Evolutionary conservation across 108 stramenopile species (phyloP).

Genomic region (Schizochytrium sp.): DNA sequence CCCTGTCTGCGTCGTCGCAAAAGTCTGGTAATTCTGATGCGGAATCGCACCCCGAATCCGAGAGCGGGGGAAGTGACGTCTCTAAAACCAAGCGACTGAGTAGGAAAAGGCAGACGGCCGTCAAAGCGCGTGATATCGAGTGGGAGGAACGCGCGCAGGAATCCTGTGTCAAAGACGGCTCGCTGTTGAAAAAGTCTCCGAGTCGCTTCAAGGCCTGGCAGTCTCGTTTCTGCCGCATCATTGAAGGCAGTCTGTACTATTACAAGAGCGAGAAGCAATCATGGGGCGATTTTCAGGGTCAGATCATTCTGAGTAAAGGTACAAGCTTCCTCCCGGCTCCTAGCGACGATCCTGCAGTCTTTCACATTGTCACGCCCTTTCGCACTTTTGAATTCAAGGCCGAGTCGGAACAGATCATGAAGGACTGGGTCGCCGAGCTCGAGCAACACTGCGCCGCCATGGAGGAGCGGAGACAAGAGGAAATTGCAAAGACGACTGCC

Average conservation of each 20-base stretch:
- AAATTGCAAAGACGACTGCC: neutral
- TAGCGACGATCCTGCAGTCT: neutral
- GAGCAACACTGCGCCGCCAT: neutral
- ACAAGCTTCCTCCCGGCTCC: neutral
- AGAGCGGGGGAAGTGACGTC: neutral
- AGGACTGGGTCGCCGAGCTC: neutral
- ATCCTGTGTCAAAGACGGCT: neutral
- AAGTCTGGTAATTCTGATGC: neutral
- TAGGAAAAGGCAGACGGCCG: neutral
- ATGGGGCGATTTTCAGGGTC: neutral
- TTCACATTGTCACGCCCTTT: neutral
- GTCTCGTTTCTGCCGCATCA: neutral
- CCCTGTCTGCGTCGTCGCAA: neutral
- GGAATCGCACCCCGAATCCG: neutral
- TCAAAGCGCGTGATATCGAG: neutral
- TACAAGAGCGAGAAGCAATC: neutral
- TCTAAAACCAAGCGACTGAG: neutral
- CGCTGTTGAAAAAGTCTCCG: neutral
- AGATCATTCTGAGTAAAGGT: neutral
- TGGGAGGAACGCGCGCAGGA: neutral
- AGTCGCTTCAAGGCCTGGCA: constrained; percentile 19
- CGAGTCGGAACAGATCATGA: neutral
- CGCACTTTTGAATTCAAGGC: neutral
- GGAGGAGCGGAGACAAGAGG: neutral
- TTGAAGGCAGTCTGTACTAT: constrained; percentile 7